Conservation (phyloP, 306 rosid genomes). For the Dicorynia guianensis region DNA sequence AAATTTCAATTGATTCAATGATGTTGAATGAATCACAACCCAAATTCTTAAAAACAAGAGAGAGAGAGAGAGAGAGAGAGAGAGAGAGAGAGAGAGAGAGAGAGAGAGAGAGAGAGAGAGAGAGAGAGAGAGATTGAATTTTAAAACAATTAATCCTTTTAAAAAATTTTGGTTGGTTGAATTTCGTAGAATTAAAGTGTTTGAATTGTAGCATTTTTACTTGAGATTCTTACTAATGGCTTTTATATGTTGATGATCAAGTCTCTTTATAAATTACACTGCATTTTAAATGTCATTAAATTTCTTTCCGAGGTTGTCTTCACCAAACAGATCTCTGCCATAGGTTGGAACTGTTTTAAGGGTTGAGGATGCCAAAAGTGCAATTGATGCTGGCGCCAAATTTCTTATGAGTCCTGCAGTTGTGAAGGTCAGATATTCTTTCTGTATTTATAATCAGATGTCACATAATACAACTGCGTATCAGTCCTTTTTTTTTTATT, state of each 20-base stretch:
- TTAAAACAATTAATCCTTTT: no score
- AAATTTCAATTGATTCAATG: conserved; percentile 20
- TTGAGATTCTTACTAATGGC: conserved; percentile 19
- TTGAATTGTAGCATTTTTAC: neutral
- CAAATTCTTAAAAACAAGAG: neutral
- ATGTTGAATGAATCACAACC: neutral
- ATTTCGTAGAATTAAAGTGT: neutral
- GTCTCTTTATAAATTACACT: neutral
- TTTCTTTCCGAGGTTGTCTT: conserved; percentile 36
- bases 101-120: conserved; percentile 2
- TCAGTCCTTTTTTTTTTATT: conserved; percentile 4
- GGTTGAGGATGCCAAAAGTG: conserved; percentile 77
- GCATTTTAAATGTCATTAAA: conserved; percentile 13
- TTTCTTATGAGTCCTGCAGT: conserved; percentile 88
- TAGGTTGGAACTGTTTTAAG: conserved; percentile 94
- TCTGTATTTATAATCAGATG: neutral
- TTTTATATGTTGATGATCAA: conserved; percentile 26
- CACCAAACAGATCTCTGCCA: conserved; percentile 37
- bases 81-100: conserved; percentile 4
- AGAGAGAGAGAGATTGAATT: conserved; percentile 13
- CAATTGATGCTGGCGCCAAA: conserved; percentile 84
- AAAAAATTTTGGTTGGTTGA: neutral
- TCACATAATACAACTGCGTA: conserved; percentile 7
- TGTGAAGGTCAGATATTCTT: conserved; percentile 63
- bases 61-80: conserved; percentile 13